These are phyloP conservation scores for Endothia cerciana DNA, from an alignment of 2,329 filamentous ascomycete species.

Conservation along the genomic window DNA sequence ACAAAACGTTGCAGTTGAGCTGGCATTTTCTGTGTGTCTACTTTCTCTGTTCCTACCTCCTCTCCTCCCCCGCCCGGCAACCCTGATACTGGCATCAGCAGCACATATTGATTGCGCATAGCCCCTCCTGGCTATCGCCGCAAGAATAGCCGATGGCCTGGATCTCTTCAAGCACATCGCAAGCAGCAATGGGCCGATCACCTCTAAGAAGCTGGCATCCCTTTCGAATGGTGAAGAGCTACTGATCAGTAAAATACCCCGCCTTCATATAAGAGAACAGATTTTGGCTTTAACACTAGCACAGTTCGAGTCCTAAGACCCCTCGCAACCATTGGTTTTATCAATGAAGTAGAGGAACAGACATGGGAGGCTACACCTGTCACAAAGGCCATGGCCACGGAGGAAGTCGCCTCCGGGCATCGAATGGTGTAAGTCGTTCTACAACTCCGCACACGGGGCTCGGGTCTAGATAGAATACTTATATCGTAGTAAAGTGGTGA, in stretches of 20 bases:
- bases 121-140: constrained; percentile 33
- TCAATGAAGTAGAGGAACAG: constrained; percentile 33
- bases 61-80: background rate
- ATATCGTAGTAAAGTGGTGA: constrained; percentile 24
- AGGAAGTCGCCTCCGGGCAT: constrained; percentile 35
- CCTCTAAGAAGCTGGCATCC: constrained; percentile 31
- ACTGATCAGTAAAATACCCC: constrained; percentile 32
- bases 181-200: constrained; percentile 25
- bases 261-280: background rate
- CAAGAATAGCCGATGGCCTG: constrained; percentile 33
- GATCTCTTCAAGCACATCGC: constrained; percentile 35
- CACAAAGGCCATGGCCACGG: constrained; percentile 35
- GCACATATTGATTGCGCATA: constrained; percentile 19
- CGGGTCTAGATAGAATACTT: background rate
- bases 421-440: constrained; percentile 34
- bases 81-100: background rate
- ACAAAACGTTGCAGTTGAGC: constrained; percentile 27
- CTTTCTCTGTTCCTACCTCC: background rate
- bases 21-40: constrained; percentile 30
- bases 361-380: constrained; percentile 34
- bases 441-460: background rate
- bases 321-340: constrained; percentile 33
- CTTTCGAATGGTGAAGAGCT: constrained; percentile 34
- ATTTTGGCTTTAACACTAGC: background rate
- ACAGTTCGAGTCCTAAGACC: constrained; percentile 33